Evolutionary conservation across 257 asterid species (phyloP).

Genomic region (Agastache rugosa): DNA sequence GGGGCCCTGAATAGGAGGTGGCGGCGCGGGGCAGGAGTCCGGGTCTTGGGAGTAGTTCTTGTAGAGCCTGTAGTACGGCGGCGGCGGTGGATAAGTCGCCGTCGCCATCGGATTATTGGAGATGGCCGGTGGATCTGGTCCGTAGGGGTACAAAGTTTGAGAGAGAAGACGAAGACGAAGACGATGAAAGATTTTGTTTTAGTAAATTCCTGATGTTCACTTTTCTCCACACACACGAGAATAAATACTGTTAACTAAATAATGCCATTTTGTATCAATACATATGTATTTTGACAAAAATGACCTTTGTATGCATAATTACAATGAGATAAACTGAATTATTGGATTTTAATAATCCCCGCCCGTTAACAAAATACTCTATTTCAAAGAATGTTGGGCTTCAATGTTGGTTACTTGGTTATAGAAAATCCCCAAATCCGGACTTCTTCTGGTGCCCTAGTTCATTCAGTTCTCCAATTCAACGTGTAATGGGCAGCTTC

Average conservation of each 20-base stretch:
- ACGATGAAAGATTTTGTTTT: too few species aligned
- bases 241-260: too few species aligned
- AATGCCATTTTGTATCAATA: too few species aligned
- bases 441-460: neutral
- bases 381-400: too few species aligned
- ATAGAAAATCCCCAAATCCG: neutral
- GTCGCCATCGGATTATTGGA: constrained; percentile 60
- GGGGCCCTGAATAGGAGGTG: constrained; percentile 77
- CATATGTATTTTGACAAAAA: too few species aligned
- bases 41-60: constrained; percentile 69
- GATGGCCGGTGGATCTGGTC: neutral
- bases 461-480: constrained; percentile 12
- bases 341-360: too few species aligned
- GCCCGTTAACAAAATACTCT: too few species aligned
- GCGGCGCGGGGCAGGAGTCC: constrained; percentile 81
- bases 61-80: constrained; percentile 86
- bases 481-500: constrained; percentile 41
- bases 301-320: too few species aligned
- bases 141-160: too few species aligned
- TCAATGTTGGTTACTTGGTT: neutral
- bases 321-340: too few species aligned
- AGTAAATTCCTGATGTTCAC: neutral
- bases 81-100: constrained; percentile 96
- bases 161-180: too few species aligned
- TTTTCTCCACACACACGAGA: neutral